Conservation (phyloP, 2,329 filamentous ascomycete genomes). For the Trichoderma endophyticum region DNA sequence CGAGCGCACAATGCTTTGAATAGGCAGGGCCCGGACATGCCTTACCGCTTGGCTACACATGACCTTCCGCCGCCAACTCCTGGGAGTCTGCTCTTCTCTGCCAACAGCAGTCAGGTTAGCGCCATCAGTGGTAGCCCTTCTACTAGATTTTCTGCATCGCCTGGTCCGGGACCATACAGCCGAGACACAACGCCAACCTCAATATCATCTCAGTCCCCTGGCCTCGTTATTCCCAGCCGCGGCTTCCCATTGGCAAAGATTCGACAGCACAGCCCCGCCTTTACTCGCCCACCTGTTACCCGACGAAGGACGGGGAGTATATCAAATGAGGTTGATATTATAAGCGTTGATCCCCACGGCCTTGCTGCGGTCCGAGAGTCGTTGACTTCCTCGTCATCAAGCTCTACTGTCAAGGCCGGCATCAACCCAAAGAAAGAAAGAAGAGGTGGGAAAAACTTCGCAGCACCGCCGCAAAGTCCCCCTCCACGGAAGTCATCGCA, state of each 20-base stretch:
- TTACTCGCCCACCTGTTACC: slow-evolving; percentile 58
- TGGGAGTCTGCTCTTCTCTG: slow-evolving; percentile 51
- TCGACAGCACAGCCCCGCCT: slow-evolving; percentile 54
- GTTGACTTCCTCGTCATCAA: slow-evolving; percentile 68
- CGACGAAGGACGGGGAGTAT: slow-evolving; percentile 55
- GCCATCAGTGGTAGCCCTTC: slow-evolving; percentile 69
- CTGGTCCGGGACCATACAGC: slow-evolving; percentile 67
- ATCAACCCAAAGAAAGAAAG: slow-evolving; percentile 41
- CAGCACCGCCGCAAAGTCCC: slow-evolving; percentile 56
- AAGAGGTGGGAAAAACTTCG: slow-evolving; percentile 40
- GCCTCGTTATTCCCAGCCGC: slow-evolving; percentile 49
- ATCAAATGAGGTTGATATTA: slow-evolving; percentile 48
- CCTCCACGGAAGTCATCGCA: slow-evolving; percentile 61
- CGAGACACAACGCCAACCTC: slow-evolving; percentile 76
- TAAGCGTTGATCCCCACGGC: slow-evolving; percentile 50
- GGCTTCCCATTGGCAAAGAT: slow-evolving; percentile 42
- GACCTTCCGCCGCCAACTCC: slow-evolving; percentile 66
- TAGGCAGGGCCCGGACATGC: slow-evolving; percentile 43
- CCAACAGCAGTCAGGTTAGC: slow-evolving; percentile 53
- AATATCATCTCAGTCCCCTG: slow-evolving; percentile 70
- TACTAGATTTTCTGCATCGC: slow-evolving; percentile 71
- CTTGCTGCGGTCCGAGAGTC: slow-evolving; percentile 67
- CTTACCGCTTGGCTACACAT: slow-evolving; percentile 59
- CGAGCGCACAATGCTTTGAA: slow-evolving; percentile 36
- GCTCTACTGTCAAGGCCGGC: slow-evolving; percentile 61